Base-by-base conservation (phyloP, 2,329 filamentous ascomycete genomes). In the Pyricularia sp. region DNA sequence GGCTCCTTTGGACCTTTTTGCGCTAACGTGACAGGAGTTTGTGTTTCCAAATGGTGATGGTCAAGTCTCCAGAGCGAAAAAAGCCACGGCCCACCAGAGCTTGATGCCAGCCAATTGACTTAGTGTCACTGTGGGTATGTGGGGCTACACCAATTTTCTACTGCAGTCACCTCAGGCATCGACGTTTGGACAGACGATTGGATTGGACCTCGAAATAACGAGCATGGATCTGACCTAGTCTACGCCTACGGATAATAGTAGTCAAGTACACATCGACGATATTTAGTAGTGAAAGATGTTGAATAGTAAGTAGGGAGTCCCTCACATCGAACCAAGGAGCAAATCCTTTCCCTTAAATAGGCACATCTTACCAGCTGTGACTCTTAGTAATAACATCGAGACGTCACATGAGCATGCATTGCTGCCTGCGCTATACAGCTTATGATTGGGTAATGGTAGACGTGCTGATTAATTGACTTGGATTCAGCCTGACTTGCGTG, bases 1-100 rank as follows among this genome's bases (percentile, higher is more conserved):
- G 55, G 55, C 55, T 59, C 55, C 55, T 59, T 59, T 28, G 55
- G 24, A 59, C 55, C 55, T 59, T 28, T 40, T 30, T 59, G 55
- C 55, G 55, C 55, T 59, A 59, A 59, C 55, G 55, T 59, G 55
- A 59, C 55, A 59, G 28, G 24, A 59, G 55, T 59, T 59, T 59
- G 55, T 26, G 24, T 26, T 59, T 59, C 55, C 55, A 28, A 5
- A 30, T 59, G 55, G 55, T 28, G 55, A 59, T 59, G 55, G 55
- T 12, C 22, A 9, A 19, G 12, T 59, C 24, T 59, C 55, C 55
- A 59, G 55, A 19, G 55, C 24, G 28, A 59, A 59, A 57, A 59
- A 59, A 59, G 55, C 55, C 55, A 59, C 55, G 55, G 55, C 55
- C 55, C 55, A 59, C 55, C 12, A 26, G 55, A 59, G 55, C 55